These are phyloP conservation scores for Karstenula rhodostoma DNA, from an alignment of 2,329 filamentous ascomycete species.

Conservation along the genomic window DNA sequence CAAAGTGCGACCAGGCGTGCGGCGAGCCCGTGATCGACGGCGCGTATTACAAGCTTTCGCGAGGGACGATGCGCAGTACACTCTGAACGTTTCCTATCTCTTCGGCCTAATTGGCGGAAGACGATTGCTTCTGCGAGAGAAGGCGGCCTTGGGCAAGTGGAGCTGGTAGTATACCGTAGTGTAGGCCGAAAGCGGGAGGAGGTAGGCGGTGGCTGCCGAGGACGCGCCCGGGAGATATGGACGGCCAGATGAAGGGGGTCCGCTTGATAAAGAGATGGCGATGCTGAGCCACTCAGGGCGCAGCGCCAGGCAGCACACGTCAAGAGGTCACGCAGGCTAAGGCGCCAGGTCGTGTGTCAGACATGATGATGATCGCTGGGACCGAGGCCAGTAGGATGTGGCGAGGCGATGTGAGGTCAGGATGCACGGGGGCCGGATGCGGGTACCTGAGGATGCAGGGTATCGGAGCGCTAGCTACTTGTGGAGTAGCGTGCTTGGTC, in stretches of 20 bases:
- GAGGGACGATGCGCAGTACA: conserved; percentile 3
- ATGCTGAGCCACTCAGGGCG: conserved; percentile 44
- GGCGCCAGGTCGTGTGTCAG: conserved; percentile 32
- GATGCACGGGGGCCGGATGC: conserved; percentile 25
- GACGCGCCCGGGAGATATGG: conserved; percentile 16
- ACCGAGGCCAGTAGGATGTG: conserved; percentile 35
- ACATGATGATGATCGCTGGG: conserved; percentile 42
- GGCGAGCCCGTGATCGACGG: conserved; percentile 6
- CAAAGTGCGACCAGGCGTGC: not conserved
- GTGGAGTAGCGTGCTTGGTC: conserved; percentile 5
- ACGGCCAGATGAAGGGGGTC: conserved; percentile 29
- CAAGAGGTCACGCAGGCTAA: conserved; percentile 35
- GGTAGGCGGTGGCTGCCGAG: conserved; percentile 16
- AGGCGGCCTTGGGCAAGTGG: conserved; percentile 2
- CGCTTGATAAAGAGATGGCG: not conserved
- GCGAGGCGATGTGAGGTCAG: conserved; percentile 15
- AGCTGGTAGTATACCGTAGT: conserved; percentile 4
- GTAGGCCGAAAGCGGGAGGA: conserved; percentile 18
- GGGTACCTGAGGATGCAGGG: conserved; percentile 19
- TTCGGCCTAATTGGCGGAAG: not conserved
- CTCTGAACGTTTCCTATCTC: conserved; percentile 7
- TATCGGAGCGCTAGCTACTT: not conserved
- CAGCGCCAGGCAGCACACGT: conserved; percentile 35
- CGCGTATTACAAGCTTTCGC: conserved; percentile 7
- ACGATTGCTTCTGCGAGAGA: not conserved